Conservation (phyloP, 306 rosid genomes). For the Prinsepia uniflora region DNA sequence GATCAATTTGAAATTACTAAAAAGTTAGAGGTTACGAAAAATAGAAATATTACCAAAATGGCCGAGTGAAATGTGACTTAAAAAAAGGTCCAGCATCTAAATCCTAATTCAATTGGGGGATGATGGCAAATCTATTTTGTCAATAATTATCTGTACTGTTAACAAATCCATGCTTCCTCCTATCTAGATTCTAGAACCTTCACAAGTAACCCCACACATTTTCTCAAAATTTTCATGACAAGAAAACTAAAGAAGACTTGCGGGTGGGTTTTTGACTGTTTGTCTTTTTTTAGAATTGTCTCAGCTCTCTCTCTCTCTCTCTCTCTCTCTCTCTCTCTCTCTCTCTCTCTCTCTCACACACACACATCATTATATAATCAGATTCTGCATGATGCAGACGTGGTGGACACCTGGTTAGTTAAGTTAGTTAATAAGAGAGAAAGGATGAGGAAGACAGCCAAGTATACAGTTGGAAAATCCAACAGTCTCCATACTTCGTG, state of each 20-base stretch:
- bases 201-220: background rate
- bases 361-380: slow-evolving; percentile 20
- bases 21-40: too few relatives aligned
- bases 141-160: background rate
- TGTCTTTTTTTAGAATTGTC: background rate
- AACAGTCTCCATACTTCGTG: background rate
- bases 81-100: too few relatives aligned
- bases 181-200: background rate
- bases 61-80: too few relatives aligned
- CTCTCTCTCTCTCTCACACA: slow-evolving; percentile 20
- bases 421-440: background rate
- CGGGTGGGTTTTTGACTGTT: background rate
- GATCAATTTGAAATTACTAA: too few relatives aligned
- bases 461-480: background rate
- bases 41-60: too few relatives aligned
- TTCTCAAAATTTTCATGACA: background rate
- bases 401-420: slow-evolving; percentile 17
- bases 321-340: slow-evolving; percentile 20
- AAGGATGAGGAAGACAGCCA: background rate
- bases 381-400: slow-evolving; percentile 23
- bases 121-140: background rate
- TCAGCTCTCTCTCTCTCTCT: slow-evolving; percentile 17
- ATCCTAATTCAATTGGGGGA: too few relatives aligned
- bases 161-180: background rate
- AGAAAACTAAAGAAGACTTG: background rate